Evolutionary conservation across 495 filamentous ascomycete species (phyloP), one percentile per base, ranked within the genome.

Genomic region (Penicillium tannophilum): DNA sequence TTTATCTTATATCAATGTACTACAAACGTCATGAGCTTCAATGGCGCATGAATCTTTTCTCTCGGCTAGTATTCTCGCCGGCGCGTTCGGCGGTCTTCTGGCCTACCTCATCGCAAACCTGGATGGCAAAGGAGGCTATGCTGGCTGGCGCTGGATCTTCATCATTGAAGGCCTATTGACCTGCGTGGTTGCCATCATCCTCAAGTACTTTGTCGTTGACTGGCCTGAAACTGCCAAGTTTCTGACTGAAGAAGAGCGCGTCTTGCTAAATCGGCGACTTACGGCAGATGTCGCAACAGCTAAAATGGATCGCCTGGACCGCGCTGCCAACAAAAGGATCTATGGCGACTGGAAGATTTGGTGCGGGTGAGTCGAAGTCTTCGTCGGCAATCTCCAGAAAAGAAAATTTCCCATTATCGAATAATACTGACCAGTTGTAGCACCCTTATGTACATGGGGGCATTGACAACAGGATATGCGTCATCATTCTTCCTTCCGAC

Each of bases 81-180:
- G 87, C 11, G 87, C 87, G 9, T 90, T 90, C 57, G 87, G 87
- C 4, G 87, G 87, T 19, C 79, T 80, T 4, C 82, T 88, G 44
- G 86, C 85, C 41, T 86, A 80, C 61, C 84, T 81, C 47, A 76
- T 87, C 2, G 84, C 80, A 14, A 79, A 85, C 51, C 85, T 90
- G 84, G 85, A 88, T 49, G 73, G 75, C 5, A 74, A 70, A 0
- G 63, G 64, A 20, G 85, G 83, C 0, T 60, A 88, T 5, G 77
- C 79, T 14, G 86, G 73, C 10, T 90, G 88, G 87, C 71, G 86
- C 30, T 90, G 86, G 86, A 69, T 90, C 7, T 90, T 89, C 68
- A 86, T 90, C 49, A 71, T 89, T 23, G 87, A 89, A 63, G 87
- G 87, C 17, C 71, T 81, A 11, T 82, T 80, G 8, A 84, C 83